phyloP scores from a whole-genome alignment of 768 basidiomycete genomes.

The Leucosporidium creatinivorum region DNA sequence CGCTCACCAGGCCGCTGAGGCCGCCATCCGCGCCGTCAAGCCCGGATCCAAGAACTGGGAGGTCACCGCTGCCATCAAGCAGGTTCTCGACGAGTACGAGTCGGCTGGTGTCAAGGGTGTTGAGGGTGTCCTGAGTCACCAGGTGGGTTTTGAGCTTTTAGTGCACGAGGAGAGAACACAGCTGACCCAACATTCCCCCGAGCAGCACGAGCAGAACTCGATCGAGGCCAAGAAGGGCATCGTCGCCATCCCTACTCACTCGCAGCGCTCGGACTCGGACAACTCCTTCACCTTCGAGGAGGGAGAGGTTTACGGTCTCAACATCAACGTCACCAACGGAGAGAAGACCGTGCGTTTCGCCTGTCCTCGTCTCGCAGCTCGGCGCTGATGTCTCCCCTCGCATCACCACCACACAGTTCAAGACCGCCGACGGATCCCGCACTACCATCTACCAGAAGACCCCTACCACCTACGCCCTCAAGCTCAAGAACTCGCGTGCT shows the following conservation, averaged over 20 bases:
- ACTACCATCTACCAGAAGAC: slow-evolving; percentile 80
- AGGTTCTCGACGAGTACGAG: slow-evolving; percentile 52
- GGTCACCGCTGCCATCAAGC: slow-evolving; percentile 76
- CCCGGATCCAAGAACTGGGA: slow-evolving; percentile 92
- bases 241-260: slow-evolving; percentile 65
- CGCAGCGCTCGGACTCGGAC: slow-evolving; percentile 79
- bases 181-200: neutral
- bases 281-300: slow-evolving; percentile 70
- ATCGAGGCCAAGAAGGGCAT: slow-evolving; percentile 81
- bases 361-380: neutral
- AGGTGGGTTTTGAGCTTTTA: slow-evolving; percentile 18
- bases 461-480: slow-evolving; percentile 82
- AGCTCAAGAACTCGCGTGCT: slow-evolving; percentile 95
- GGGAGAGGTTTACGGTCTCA: slow-evolving; percentile 90
- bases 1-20: slow-evolving; percentile 85
- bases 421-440: slow-evolving; percentile 61
- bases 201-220: slow-evolving; percentile 72
- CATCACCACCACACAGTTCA: slow-evolving; percentile 55
- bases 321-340: slow-evolving; percentile 76
- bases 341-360: slow-evolving; percentile 67
- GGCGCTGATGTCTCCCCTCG: neutral
- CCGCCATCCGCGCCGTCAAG: slow-evolving; percentile 66
- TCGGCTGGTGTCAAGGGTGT: slow-evolving; percentile 83
- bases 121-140: slow-evolving; percentile 56
- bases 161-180: too few species aligned